Evolutionary conservation across 805 yeast genomes (phyloP), one percentile per base, ranked within the genome.

Genomic region (Barnettozyma sp.): DNA sequence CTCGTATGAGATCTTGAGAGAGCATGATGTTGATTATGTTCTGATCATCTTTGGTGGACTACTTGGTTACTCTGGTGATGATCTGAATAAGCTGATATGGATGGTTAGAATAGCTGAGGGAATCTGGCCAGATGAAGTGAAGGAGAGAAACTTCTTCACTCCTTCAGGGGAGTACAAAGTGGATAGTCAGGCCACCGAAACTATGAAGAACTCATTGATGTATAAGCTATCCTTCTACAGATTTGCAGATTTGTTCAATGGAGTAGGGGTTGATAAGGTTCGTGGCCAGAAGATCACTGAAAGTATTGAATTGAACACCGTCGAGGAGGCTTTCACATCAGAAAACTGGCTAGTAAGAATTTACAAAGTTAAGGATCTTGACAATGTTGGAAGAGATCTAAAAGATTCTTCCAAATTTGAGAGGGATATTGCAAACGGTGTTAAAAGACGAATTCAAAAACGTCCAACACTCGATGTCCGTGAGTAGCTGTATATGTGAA

Each of bases 81-180:
- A 94, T 62, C 67, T 92, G 52, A 92, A 92, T 68, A 92, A 92
- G 63, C 92, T 87, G 64, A 62, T 92, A 55, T 94, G 99, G 98
- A 92, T 92, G 99, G 87, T 92, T 20, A 76, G 98, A 60, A 92
- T 92, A 48, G 75, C 96, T n/a, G 95, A 92, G 62, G 98, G 98
- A 36, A 85, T 92, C 41, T 92, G 99, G 99, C 99, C 98, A 1
- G 97, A 92, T n/a, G 97, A 92, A 56, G 78, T 92, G 40, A 72
- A 68, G 47, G 98, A 92, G 64, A 68, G 92, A 44, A 73, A 78
- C 46, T 92, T 66, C 63, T 92, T 88, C 71, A 82, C 88, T 16
- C 74, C 75, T 5, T 63, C 75, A 37, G 97, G 97, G 43, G 96
- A 87, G 59, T 92, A 86, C 59, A 77, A 78, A 52, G 81, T 92